Conservation (phyloP, 2,329 filamentous ascomycete species). For the Bimuria novae-zelandiae region DNA sequence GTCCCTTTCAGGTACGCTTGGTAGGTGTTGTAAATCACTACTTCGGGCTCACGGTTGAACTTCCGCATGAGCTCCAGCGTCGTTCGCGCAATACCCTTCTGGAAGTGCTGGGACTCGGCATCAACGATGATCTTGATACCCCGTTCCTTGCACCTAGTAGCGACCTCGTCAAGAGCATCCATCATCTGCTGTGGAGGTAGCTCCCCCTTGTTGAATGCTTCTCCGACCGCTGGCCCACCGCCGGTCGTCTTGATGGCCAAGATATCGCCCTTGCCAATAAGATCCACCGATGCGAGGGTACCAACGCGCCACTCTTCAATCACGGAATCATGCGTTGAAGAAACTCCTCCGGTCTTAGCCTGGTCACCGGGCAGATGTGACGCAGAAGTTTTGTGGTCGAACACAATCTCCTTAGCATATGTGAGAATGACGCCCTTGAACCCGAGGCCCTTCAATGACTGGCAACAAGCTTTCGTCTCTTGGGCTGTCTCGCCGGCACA, state of each 20-base stretch:
- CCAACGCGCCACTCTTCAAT: conserved; percentile 44
- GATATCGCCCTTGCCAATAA: conserved; percentile 38
- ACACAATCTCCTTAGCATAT: conserved; percentile 72
- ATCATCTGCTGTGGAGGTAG: conserved; percentile 50
- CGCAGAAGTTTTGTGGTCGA: conserved; percentile 44
- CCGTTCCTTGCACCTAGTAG: conserved; percentile 45
- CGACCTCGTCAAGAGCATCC: conserved; percentile 49
- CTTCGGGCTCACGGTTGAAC: conserved; percentile 53
- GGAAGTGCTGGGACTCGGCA: conserved; percentile 54
- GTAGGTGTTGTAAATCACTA: conserved; percentile 71
- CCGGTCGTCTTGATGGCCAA: conserved; percentile 48
- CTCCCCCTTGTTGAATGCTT: conserved; percentile 43
- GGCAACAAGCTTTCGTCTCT: conserved; percentile 68
- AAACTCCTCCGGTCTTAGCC: conserved; percentile 5
- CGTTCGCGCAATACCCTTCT: conserved; percentile 57
- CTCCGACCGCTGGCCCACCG: conserved; percentile 48
- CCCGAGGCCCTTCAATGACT: conserved; percentile 70
- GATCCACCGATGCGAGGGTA: conserved; percentile 33
- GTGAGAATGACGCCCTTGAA: conserved; percentile 83
- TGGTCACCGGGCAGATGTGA: conserved; percentile 15
- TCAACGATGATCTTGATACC: conserved; percentile 53
- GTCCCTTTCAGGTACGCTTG: conserved; percentile 61
- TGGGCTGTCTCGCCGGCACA: conserved; percentile 76
- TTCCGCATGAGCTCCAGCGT: conserved; percentile 57
- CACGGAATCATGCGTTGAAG: conserved; percentile 24